Conservation (phyloP, 352 stramenopile genomes). For the Pythium plurisporium region DNA sequence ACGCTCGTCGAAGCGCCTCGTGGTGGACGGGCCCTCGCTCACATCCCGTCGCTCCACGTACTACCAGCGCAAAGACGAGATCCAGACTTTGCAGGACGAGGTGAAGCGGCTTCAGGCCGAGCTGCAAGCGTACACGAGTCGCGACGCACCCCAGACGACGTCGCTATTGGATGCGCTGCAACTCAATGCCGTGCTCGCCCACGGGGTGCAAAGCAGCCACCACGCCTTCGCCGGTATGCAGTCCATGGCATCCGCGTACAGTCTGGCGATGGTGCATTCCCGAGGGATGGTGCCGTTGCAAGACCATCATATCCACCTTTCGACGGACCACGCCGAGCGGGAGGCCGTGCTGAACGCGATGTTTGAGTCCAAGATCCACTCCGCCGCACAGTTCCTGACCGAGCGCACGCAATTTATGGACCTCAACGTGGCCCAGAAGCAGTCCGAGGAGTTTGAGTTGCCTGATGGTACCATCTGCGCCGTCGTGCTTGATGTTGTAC, state of each 20-base stretch:
- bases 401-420: conserved; percentile 4
- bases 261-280: too few species aligned
- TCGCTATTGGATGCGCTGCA: too few species aligned
- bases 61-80: conserved; percentile 18
- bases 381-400: background rate
- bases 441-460: conserved; percentile 1
- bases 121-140: too few species aligned
- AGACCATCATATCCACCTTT: background rate
- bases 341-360: background rate
- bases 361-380: background rate
- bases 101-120: background rate
- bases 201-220: too few species aligned
- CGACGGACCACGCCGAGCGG: background rate
- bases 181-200: too few species aligned
- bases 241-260: too few species aligned
- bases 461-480: background rate
- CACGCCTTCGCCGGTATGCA: too few species aligned
- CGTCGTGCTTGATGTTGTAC: background rate
- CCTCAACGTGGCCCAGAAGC: background rate
- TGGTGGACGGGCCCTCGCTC: too few species aligned
- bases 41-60: too few species aligned
- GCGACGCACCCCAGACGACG: too few species aligned
- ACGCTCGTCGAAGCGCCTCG: background rate
- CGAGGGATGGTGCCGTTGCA: background rate
- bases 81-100: conserved; percentile 1